Evolutionary conservation across 345 rosid species (phyloP).

Genomic region (Raphanus raphanistrum): DNA sequence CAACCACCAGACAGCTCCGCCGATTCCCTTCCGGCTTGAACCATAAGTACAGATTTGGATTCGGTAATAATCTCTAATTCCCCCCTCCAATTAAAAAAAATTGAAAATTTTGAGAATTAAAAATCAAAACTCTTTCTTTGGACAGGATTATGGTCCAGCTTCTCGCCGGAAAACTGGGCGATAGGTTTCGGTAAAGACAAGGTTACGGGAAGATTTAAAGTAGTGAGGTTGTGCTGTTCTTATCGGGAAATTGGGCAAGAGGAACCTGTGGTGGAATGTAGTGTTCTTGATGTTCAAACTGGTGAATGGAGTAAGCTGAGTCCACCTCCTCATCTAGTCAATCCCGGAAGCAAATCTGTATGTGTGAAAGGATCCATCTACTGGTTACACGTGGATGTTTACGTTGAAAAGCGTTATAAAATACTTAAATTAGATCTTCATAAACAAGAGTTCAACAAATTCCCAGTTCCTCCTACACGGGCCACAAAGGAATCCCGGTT

Average conservation of each 20-base stretch:
- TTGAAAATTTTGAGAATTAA: not conserved
- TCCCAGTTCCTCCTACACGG: not conserved
- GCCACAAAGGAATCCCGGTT: not conserved
- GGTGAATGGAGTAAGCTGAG: not conserved
- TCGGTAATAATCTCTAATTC: not conserved
- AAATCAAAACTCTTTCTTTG: not conserved
- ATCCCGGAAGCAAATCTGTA: not conserved
- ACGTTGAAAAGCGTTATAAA: not conserved
- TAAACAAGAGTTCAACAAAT: not conserved
- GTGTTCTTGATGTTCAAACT: not conserved
- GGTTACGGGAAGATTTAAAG: not conserved
- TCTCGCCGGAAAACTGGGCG: not conserved
- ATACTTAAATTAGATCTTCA: not conserved
- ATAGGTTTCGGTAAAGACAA: not conserved
- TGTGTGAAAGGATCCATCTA: not conserved
- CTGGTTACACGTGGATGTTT: not conserved
- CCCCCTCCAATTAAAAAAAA: too few relatives aligned
- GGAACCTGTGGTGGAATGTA: not conserved
- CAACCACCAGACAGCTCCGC: not conserved
- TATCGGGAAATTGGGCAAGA: not conserved
- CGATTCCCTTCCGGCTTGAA: conserved; percentile 7
- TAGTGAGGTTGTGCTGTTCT: not conserved
- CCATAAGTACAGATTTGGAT: not conserved
- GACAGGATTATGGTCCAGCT: not conserved
- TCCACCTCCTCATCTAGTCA: not conserved